Evolutionary conservation across 352 stramenopile species (phyloP).

Genomic region (Sclerospora graminicola): DNA sequence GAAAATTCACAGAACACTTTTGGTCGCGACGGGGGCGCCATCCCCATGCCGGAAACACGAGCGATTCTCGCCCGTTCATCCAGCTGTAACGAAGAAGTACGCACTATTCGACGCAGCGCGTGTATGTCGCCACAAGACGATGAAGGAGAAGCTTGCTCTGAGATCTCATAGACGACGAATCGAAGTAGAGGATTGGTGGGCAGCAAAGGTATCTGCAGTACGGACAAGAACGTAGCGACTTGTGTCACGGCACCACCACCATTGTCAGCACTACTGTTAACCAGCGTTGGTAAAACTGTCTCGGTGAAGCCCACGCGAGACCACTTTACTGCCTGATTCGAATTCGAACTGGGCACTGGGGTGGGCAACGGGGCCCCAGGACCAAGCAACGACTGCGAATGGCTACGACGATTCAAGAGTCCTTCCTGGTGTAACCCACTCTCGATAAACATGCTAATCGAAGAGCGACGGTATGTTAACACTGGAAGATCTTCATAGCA

Average conservation of each 20-base stretch:
- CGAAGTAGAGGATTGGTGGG: constrained; percentile 50
- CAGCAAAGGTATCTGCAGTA: constrained; percentile 67
- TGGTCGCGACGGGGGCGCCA: constrained; percentile 39
- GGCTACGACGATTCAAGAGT: constrained; percentile 38
- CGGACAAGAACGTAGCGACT: constrained; percentile 65
- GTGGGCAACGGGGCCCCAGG: constrained; percentile 10
- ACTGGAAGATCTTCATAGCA: constrained; percentile 40
- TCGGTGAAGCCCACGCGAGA: constrained; percentile 67
- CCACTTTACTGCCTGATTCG: constrained; percentile 35
- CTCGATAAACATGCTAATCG: constrained; percentile 68
- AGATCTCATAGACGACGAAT: constrained; percentile 78
- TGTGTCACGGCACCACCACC: constrained; percentile 24
- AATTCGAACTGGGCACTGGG: constrained; percentile 19
- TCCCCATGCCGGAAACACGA: constrained; percentile 47
- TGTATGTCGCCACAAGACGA: constrained; percentile 10
- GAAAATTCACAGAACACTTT: constrained; percentile 81
- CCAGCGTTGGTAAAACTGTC: constrained; percentile 55
- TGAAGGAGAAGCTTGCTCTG: constrained; percentile 27
- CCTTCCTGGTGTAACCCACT: constrained; percentile 57
- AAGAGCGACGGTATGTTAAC: constrained; percentile 41
- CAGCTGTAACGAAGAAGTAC: constrained; percentile 39
- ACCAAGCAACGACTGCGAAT: constrained; percentile 34
- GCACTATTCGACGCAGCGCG: constrained; percentile 22
- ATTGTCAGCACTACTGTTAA: constrained; percentile 23
- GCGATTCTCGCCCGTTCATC: constrained; percentile 43